Conservation (phyloP, 2,329 filamentous ascomycete genomes). For the Pseudogymnoascus sp. region DNA sequence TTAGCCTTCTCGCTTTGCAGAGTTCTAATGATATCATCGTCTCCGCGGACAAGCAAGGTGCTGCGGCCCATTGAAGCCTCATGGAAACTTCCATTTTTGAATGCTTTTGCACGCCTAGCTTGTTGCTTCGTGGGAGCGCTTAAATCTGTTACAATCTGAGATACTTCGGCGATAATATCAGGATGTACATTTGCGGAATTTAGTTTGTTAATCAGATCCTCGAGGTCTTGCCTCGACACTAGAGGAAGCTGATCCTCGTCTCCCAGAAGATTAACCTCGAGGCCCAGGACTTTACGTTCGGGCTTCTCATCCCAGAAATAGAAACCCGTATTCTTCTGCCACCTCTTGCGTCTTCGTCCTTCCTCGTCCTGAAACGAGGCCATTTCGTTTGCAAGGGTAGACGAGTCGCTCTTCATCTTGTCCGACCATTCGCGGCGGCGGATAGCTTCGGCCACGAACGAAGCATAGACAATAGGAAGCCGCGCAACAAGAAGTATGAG, state of each 20-base stretch:
- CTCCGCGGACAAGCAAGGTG: constrained; percentile 69
- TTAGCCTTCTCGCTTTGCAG: constrained; percentile 78
- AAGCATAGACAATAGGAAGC: constrained; percentile 83
- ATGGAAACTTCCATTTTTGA: constrained; percentile 93
- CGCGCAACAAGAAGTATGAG: constrained; percentile 72
- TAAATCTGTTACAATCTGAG: constrained; percentile 70
- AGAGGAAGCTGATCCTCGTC: constrained; percentile 76
- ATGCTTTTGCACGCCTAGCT: constrained; percentile 78
- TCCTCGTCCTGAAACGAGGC: constrained; percentile 90
- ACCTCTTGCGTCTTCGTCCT: constrained; percentile 76
- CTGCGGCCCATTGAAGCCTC: constrained; percentile 84
- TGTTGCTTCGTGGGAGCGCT: constrained; percentile 79
- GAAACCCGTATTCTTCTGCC: constrained; percentile 78
- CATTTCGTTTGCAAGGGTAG: constrained; percentile 85
- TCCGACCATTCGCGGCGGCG: constrained; percentile 84
- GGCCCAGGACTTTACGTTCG: constrained; percentile 63
- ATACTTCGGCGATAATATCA: constrained; percentile 62
- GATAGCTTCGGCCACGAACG: constrained; percentile 78
- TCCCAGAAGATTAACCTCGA: constrained; percentile 79
- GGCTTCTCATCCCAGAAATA: constrained; percentile 56
- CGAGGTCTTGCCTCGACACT: constrained; percentile 67
- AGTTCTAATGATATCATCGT: constrained; percentile 70
- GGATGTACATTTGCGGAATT: constrained; percentile 59
- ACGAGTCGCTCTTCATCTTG: constrained; percentile 81
- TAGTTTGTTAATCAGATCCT: constrained; percentile 63